phyloP scores from a whole-genome alignment of 2,329 filamentous ascomycete species.

The Hymenoscyphus fructigenus region DNA sequence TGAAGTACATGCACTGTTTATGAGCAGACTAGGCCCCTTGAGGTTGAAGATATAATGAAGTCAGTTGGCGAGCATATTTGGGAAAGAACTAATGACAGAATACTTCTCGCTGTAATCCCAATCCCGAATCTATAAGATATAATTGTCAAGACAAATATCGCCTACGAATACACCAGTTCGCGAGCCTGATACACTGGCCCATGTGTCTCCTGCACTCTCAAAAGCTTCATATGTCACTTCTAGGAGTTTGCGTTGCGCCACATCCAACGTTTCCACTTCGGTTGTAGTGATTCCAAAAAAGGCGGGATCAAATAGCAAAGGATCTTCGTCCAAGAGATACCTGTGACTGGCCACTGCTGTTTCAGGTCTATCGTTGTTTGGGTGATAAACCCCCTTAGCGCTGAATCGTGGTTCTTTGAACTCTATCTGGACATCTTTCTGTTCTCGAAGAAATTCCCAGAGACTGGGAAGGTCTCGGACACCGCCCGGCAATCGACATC shows the following conservation, averaged over 20 bases:
- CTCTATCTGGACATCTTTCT: not conserved
- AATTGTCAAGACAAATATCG: conserved; percentile 32
- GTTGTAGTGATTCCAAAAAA: conserved; percentile 42
- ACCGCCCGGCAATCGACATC: conserved; percentile 3
- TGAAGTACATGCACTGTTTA: conserved; percentile 57
- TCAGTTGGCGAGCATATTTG: conserved; percentile 47
- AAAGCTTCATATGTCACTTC: conserved; percentile 66
- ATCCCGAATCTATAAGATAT: conserved; percentile 21
- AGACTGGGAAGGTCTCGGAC: not conserved
- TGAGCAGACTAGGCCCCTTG: conserved; percentile 55
- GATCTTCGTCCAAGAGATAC: conserved; percentile 50
- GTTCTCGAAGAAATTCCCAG: not conserved
- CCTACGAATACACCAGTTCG: conserved; percentile 20
- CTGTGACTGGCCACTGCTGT: conserved; percentile 72
- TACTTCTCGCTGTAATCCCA: conserved; percentile 18
- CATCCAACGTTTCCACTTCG: conserved; percentile 41
- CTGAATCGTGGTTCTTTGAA: conserved; percentile 63
- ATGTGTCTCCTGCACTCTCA: conserved; percentile 22
- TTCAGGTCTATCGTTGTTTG: conserved; percentile 61
- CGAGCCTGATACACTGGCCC: conserved; percentile 19
- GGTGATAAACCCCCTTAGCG: conserved; percentile 65
- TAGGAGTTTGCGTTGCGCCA: conserved; percentile 43
- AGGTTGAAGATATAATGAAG: conserved; percentile 55
- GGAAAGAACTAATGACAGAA: conserved; percentile 10
- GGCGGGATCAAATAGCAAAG: conserved; percentile 39